Conservation (phyloP, 2,329 filamentous ascomycete genomes). For the Fusarium sp. region DNA sequence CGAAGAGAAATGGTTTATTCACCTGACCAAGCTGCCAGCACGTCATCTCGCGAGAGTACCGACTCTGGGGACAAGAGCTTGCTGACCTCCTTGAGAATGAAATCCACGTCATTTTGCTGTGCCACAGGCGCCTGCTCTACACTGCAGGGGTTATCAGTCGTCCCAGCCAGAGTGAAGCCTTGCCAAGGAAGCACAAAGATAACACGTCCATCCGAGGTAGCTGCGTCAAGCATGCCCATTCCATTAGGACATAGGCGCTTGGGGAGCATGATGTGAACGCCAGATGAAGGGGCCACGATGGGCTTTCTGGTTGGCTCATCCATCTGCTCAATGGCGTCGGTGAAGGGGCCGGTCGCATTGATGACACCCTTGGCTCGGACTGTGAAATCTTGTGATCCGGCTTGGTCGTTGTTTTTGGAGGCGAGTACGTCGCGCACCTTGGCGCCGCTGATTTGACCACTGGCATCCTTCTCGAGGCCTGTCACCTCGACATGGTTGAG, state of each 20-base stretch:
- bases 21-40: slow-evolving; percentile 87
- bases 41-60: slow-evolving; percentile 80
- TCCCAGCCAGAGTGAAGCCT: slow-evolving; percentile 88
- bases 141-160: slow-evolving; percentile 81
- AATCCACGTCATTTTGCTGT: slow-evolving; percentile 83
- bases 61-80: slow-evolving; percentile 84
- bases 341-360: slow-evolving; percentile 88
- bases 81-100: slow-evolving; percentile 85
- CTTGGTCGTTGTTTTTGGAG: slow-evolving; percentile 71
- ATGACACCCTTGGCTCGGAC: slow-evolving; percentile 85
- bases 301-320: slow-evolving; percentile 79
- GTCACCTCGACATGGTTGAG: slow-evolving; percentile 89
- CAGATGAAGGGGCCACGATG: slow-evolving; percentile 85
- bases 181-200: slow-evolving; percentile 93
- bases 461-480: slow-evolving; percentile 78
- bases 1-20: slow-evolving; percentile 48
- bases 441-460: slow-evolving; percentile 80
- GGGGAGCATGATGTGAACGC: slow-evolving; percentile 87
- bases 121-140: slow-evolving; percentile 80
- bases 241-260: slow-evolving; percentile 84
- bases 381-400: slow-evolving; percentile 69
- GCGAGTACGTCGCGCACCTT: slow-evolving; percentile 71
- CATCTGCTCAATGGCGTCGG: slow-evolving; percentile 85
- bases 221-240: slow-evolving; percentile 89
- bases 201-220: slow-evolving; percentile 83